Conservation (phyloP, 2,329 filamentous ascomycete genomes). For the Phyllosticta paracitricarpa region DNA sequence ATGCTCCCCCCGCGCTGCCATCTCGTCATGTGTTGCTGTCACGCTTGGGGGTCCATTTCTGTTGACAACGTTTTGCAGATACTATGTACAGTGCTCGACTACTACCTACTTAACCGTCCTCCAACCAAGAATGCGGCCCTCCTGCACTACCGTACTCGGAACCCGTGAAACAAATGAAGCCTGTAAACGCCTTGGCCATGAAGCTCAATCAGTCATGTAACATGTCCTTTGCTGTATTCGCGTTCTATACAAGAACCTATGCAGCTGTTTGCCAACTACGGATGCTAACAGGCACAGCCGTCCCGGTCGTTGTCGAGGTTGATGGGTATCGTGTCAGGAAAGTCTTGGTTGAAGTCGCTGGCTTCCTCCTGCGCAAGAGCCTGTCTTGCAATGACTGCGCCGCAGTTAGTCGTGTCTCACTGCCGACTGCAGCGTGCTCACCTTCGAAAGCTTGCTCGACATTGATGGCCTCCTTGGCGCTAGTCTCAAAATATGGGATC, state of each 20-base stretch:
- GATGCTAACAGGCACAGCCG: conserved; percentile 74
- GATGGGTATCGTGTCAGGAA: conserved; percentile 96
- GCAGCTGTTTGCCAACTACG: conserved; percentile 2
- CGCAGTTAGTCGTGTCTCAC: conserved; percentile 30
- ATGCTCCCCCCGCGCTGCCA: neutral
- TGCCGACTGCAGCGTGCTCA: conserved; percentile 19
- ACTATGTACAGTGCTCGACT: conserved; percentile 4
- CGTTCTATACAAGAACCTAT: conserved; percentile 11
- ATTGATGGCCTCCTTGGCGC: conserved; percentile 96
- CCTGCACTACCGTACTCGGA: neutral
- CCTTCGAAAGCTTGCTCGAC: conserved; percentile 77
- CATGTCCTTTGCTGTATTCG: conserved; percentile 8
- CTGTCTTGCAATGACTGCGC: conserved; percentile 83
- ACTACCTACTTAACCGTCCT: neutral
- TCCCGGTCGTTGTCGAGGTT: conserved; percentile 90
- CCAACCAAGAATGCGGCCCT: conserved; percentile 5
- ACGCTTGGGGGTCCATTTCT: neutral
- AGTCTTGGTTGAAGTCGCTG: conserved; percentile 94
- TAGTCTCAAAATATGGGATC: conserved; percentile 98
- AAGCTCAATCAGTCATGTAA: conserved; percentile 16
- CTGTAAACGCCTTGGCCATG: conserved; percentile 10
- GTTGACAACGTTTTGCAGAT: neutral
- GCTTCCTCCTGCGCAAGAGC: conserved; percentile 94
- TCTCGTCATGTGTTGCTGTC: neutral
- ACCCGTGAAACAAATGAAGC: conserved; percentile 1